Base-by-base conservation (phyloP, 345 rosid genomes). In the Punica granatum region DNA sequence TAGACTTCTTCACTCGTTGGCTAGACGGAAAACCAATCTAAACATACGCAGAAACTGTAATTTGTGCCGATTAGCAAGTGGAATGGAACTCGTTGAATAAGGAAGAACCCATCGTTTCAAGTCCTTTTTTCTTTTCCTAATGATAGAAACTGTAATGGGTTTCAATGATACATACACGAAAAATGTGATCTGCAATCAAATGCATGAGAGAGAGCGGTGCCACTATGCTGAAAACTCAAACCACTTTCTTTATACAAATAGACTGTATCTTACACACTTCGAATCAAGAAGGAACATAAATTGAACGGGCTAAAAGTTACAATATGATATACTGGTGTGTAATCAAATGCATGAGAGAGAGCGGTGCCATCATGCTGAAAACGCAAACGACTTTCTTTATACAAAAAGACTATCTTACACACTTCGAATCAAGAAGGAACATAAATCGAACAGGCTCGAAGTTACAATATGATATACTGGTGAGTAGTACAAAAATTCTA, bases 1-100 rank as follows among this genome's bases (percentile, higher is more conserved):
- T 86, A 71, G 77, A 69, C 26, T 86, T 86, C 60, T 79, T 61
- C 1, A 59, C 67, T 41, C 73, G 75, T 30, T 84, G 86, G 86
- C 65, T 84, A 64, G 83, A 79, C 37, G 75, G 70, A 15, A 68
- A 61, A 51, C n/a, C 72, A 21, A 77, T 85, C 54, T 71, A 58
- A 33, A 3, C 6, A 23, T 10, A 9, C n/a, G 9, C 30, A 51
- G 58, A 23, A 51, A 51, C 56, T 23, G 28, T 30, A 51, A 6
- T 51, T n/a, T n/a, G n/a, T n/a, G n/a, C n/a, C n/a, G n/a, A n/a
- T n/a, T n/a, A n/a, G 28, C 42, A 37, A 13, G 42, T 37, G 42
- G 12, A 37, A 37, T n/a, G n/a, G n/a, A n/a, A n/a, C n/a, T n/a
- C 42, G 16, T 13, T 16, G 32, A 58, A 37, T 37, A 28, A 59